Base-by-base conservation (phyloP, 2,329 filamentous ascomycete species). In the Pseudopithomyces maydicus region DNA sequence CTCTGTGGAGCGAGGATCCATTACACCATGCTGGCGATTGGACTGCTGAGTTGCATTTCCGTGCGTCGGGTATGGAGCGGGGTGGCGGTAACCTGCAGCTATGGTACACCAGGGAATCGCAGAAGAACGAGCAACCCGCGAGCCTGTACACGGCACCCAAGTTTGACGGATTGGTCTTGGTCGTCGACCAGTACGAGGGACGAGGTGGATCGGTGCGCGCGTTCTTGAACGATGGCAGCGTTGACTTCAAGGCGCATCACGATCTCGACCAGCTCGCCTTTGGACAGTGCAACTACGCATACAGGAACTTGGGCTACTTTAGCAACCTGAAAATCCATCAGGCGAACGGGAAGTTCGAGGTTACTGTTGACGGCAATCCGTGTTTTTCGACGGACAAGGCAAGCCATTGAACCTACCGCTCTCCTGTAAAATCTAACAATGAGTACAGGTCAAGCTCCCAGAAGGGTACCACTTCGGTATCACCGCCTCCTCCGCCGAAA, bases 41-140 rank as follows among this genome's bases (percentile, higher is more conserved):
- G 92, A 84, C 86, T 8, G 87, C 88, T 49, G 91, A 96, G 70
- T 82, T 98, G 66, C 89, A 95, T 71, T 97, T 99, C 78, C 87
- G 95, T 65, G 91, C 88, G 51, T 91, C 86, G 59, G 95, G 95
- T 7, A 89, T 90, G 61, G 95, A 98, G 72, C 83, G 91, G 66
- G 92, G 88, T 49, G 88, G 89, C 56, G 95, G 95, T 47, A 97
- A 96, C 78, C 81, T 99, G 65, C 94, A 98, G 77, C 83, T 99
- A 69, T 99, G 95, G 95, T 91, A 96, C 71, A 88, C 86, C 51
- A 88, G 86, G 66, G 84, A 90, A 58, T 90, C 90, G 32, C 79
- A 85, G 65, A 78, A 82, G 58, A 80, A 82, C 29, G 81, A 96
- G 54, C 88, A 87, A 54, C 84, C 88, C 22, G 84, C 86, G 62